Evolutionary conservation across 768 basidiomycete genomes (phyloP).

Genomic region (Exidia glandulosa): DNA sequence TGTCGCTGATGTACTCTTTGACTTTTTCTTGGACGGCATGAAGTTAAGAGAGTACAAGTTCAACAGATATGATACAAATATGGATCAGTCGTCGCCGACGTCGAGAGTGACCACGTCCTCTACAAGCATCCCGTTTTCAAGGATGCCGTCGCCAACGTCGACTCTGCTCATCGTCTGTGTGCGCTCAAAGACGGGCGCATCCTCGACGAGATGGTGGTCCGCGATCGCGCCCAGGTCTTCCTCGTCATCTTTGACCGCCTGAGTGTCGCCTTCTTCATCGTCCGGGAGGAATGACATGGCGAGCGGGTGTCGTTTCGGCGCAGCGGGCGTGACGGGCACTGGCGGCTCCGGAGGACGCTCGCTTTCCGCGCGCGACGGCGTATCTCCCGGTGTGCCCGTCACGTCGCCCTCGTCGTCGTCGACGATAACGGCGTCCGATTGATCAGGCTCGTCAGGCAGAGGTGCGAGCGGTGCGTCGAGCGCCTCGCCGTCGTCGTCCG

Average conservation of each 20-base stretch:
- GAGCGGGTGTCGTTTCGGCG: constrained; percentile 55
- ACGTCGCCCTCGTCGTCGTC: constrained; percentile 63
- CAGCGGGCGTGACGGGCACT: constrained; percentile 39
- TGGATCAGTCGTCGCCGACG: background rate
- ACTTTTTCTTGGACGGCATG: background rate
- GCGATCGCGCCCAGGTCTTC: background rate
- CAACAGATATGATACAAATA: background rate
- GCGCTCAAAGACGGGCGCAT: background rate
- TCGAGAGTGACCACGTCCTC: background rate
- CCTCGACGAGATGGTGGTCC: background rate
- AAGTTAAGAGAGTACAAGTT: too few species aligned
- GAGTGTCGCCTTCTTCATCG: constrained; percentile 6
- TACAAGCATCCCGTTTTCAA: background rate
- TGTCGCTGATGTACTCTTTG: background rate
- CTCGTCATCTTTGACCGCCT: constrained; percentile 7
- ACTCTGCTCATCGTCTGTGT: background rate
- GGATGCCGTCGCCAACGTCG: background rate
- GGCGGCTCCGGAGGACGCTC: constrained; percentile 21
- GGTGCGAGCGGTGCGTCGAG: constrained; percentile 70
- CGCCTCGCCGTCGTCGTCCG: constrained; percentile 66
- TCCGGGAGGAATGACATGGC: constrained; percentile 41
- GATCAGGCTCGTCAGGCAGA: constrained; percentile 54
- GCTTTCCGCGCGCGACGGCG: constrained; percentile 24
- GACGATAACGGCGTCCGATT: constrained; percentile 52
- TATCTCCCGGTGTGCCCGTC: constrained; percentile 7